A percentile compares a stretch with the other conserved stretches of the same genome.
Evolutionary conservation across 768 basidiomycete genomes (phyloP).

Genomic region (Agaricus sinodeliciosus): DNA sequence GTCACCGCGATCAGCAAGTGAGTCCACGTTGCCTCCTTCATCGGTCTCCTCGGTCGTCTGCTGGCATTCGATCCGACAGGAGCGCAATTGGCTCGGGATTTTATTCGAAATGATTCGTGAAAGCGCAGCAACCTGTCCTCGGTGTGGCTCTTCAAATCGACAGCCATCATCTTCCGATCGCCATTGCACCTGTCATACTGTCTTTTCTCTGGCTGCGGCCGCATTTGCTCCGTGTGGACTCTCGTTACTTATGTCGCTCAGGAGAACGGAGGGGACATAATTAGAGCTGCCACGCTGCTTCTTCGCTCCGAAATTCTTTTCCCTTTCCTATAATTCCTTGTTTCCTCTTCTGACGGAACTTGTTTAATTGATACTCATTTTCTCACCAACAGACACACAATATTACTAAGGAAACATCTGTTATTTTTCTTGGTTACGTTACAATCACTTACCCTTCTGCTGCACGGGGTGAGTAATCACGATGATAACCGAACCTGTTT

Average conservation of each 20-base stretch:
- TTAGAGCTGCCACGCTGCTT: neutral
- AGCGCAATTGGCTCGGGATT: neutral
- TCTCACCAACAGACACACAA: neutral
- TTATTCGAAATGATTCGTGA: neutral
- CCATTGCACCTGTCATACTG: neutral
- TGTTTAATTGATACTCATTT: neutral
- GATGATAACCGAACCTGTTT: neutral
- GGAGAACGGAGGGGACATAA: neutral
- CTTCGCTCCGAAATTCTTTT: neutral
- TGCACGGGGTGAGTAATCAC: conserved; percentile 4
- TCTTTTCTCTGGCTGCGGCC: neutral
- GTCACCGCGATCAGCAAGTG: conserved; percentile 4
- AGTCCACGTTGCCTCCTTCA: conserved; percentile 16
- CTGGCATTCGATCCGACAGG: neutral
- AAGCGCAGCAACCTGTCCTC: neutral
- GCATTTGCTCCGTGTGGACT: neutral
- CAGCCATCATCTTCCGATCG: conserved; percentile 1
- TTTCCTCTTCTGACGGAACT: too few relatives aligned
- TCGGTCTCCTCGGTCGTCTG: neutral
- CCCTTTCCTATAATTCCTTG: too few relatives aligned
- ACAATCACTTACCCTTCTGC: neutral
- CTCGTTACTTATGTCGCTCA: neutral
- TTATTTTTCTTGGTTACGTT: neutral
- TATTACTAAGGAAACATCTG: neutral
- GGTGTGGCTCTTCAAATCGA: neutral